phyloP scores from a whole-genome alignment of 176 grass and related monocot genomes.

The Thalia dealbata region DNA sequence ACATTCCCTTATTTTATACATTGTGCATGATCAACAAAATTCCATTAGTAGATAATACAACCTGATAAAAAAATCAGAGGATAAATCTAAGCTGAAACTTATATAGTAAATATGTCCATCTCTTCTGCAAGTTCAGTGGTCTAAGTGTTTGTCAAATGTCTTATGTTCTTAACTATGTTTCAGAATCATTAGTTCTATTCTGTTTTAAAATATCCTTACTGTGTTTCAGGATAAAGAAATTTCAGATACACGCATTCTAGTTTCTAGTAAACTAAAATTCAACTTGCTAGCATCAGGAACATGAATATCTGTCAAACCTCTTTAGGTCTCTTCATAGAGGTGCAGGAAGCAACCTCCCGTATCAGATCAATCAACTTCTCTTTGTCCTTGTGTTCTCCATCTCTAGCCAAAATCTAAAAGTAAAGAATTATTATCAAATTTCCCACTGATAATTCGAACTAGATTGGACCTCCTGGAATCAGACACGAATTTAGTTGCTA shows the following conservation, averaged over 20 bases:
- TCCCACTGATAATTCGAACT: too few species aligned
- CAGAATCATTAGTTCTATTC: background rate
- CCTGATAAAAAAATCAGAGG: too few species aligned
- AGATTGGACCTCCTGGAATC: too few species aligned
- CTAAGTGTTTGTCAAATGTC: background rate
- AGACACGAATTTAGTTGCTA: too few species aligned
- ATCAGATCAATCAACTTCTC: constrained; percentile 90
- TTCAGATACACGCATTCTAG: background rate
- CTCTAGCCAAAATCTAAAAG: constrained; percentile 83
- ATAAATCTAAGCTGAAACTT: too few species aligned
- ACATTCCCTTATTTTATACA: too few species aligned
- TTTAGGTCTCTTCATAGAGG: constrained; percentile 87
- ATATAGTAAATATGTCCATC: background rate
- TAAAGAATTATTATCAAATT: constrained; percentile 2
- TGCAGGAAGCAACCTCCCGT: constrained; percentile 82
- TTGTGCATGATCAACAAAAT: too few species aligned
- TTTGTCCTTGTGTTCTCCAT: constrained; percentile 71
- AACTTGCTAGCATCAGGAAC: background rate
- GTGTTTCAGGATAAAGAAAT: background rate
- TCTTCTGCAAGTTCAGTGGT: background rate
- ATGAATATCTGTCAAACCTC: constrained; percentile 36
- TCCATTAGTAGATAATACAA: too few species aligned
- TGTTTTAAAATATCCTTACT: background rate
- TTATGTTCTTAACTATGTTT: background rate
- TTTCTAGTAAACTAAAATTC: background rate